A percentile compares a stretch with the other conserved stretches of the same genome.
Evolutionary conservation across 768 basidiomycete genomes (phyloP).

Genomic region (Tubosaeta sp.): DNA sequence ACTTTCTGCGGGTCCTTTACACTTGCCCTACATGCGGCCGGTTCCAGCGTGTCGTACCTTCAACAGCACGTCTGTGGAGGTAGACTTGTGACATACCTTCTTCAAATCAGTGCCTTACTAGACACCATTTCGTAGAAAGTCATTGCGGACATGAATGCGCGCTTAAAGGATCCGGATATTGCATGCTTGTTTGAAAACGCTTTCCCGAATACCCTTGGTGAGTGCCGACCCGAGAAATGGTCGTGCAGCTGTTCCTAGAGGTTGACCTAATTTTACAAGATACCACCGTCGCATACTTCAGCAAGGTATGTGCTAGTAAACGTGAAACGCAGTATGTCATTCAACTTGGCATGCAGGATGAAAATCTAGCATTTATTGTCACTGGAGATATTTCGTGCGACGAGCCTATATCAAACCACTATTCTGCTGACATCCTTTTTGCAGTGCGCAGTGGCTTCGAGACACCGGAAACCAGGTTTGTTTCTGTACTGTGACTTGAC

Average conservation of each 20-base stretch:
- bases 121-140: conserved; percentile 46
- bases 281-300: conserved; percentile 77
- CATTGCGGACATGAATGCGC: conserved; percentile 65
- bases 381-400: conserved; percentile 78
- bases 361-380: conserved; percentile 77
- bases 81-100: conserved; percentile 21
- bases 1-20: conserved; percentile 55
- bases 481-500: background rate
- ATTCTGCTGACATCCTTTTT: conserved; percentile 5
- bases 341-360: conserved; percentile 35
- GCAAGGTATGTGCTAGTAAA: conserved; percentile 36
- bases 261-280: conserved; percentile 37
- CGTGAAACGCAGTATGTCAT: background rate
- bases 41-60: conserved; percentile 68
- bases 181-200: conserved; percentile 80
- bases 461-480: conserved; percentile 75
- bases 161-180: conserved; percentile 72
- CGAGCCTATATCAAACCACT: background rate
- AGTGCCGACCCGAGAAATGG: conserved; percentile 9
- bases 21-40: conserved; percentile 71
- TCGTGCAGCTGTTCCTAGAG: background rate
- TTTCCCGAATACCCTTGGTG: conserved; percentile 78
- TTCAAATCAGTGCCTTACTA: background rate
- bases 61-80: conserved; percentile 72
- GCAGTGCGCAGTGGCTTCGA: conserved; percentile 78